These are phyloP conservation scores for Hypoxylon lenormandii DNA, from an alignment of 495 filamentous ascomycete genomes.

Conservation along the genomic window DNA sequence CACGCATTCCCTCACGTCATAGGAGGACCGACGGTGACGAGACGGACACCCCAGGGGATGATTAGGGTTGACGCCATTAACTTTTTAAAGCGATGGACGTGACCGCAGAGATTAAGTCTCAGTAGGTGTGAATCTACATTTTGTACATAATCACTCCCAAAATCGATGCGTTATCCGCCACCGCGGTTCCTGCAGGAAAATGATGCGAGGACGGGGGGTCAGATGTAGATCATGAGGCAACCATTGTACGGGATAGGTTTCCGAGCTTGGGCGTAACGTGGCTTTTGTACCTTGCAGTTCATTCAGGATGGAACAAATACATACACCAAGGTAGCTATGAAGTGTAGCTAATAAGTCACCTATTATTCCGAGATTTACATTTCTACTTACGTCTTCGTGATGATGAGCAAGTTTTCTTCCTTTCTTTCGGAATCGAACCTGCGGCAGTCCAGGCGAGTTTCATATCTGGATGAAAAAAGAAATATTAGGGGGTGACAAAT, in stretches of 20 bases:
- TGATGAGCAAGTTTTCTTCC: slow-evolving; percentile 49
- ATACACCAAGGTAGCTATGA: too few species aligned
- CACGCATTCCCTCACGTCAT: not conserved
- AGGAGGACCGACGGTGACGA: not conserved
- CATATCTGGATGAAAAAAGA: slow-evolving; percentile 32
- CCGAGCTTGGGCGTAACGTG: not conserved
- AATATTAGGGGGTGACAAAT: slow-evolving; percentile 27
- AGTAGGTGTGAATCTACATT: slow-evolving; percentile 7
- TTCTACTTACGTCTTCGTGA: not conserved
- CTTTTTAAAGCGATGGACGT: too few species aligned
- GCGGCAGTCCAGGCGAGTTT: slow-evolving; percentile 41
- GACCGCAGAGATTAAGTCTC: too few species aligned
- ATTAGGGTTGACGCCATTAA: too few species aligned
- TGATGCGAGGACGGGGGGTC: slow-evolving; percentile 17
- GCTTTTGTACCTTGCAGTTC: too few species aligned
- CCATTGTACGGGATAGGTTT: slow-evolving; percentile 13
- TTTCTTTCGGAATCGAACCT: slow-evolving; percentile 1
- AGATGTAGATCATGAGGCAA: slow-evolving; percentile 33
- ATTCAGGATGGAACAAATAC: too few species aligned
- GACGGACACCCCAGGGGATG: not conserved
- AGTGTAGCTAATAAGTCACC: too few species aligned
- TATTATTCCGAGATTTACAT: too few species aligned
- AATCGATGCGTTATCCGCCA: slow-evolving; percentile 1
- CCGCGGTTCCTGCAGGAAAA: slow-evolving; percentile 25
- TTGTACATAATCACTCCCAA: slow-evolving; percentile 8